Evolutionary conservation across 2,329 filamentous ascomycete genomes (phyloP).

Genomic region (Botryotinia narcissicola): DNA sequence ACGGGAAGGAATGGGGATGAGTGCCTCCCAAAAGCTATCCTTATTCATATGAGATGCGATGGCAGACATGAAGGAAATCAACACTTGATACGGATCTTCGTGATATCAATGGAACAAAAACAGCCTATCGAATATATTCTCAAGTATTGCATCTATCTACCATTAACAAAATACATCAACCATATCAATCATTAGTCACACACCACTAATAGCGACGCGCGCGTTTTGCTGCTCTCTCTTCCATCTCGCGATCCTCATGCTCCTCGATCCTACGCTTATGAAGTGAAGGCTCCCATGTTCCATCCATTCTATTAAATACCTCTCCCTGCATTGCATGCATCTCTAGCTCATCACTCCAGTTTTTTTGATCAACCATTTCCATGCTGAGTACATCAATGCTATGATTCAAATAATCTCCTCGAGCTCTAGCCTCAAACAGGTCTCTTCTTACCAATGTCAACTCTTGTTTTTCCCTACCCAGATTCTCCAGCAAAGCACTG

Average conservation of each 20-base stretch:
- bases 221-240: not conserved
- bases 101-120: fast-evolving
- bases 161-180: not conserved
- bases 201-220: not conserved
- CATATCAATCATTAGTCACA: not conserved
- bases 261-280: not conserved
- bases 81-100: fast-evolving
- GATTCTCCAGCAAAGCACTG: not conserved
- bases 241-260: not conserved
- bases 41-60: not conserved
- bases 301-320: not conserved
- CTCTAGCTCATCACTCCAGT: not conserved
- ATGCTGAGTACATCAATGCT: not conserved
- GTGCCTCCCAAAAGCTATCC: not conserved
- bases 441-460: not conserved
- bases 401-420: not conserved
- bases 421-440: not conserved
- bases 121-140: not conserved
- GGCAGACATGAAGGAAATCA: fast-evolving
- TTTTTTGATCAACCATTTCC: not conserved
- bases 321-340: not conserved
- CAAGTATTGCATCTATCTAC: not conserved
- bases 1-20: not conserved
- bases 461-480: not conserved
- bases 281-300: not conserved